Conservation (phyloP, 148 eudicot genomes). For the Dysphania ambrosioides region DNA sequence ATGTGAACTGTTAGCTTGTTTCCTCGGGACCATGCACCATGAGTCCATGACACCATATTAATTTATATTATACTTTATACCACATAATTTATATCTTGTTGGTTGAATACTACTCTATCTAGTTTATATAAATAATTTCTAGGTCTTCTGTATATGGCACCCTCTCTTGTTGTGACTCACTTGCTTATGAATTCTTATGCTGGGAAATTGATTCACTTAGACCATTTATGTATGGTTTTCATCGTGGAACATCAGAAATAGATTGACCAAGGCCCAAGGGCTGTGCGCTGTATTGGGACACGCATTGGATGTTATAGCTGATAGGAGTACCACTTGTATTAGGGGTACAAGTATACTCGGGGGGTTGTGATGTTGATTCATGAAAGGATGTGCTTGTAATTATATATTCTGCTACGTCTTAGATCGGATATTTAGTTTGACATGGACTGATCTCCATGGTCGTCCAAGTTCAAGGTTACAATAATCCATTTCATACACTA, state of each 20-base stretch:
- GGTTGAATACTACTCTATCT: neutral
- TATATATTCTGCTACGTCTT: too few relatives aligned
- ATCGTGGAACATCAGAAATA: neutral
- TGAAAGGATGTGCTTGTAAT: too few relatives aligned
- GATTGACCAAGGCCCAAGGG: neutral
- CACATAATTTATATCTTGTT: neutral
- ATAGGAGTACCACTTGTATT: too few relatives aligned
- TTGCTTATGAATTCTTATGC: neutral
- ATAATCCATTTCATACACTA: neutral
- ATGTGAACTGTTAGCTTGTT: conserved; percentile 26
- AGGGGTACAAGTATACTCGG: too few relatives aligned
- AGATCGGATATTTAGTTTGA: neutral
- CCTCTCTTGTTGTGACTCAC: neutral
- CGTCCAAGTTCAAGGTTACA: conserved; percentile 16
- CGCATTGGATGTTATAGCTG: too few relatives aligned
- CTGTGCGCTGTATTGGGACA: neutral
- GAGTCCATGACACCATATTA: neutral
- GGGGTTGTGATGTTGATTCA: too few relatives aligned
- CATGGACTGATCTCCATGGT: neutral
- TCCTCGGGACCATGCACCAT: conserved; percentile 14
- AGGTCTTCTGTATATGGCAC: neutral
- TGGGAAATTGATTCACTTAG: too few relatives aligned
- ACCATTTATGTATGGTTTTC: neutral
- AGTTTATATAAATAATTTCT: neutral
- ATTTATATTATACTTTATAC: neutral